A percentile compares a stretch with the other conserved stretches of the same genome.
Conservation (phyloP, 2,329 filamentous ascomycete species). For the Penicillium decumbens region DNA sequence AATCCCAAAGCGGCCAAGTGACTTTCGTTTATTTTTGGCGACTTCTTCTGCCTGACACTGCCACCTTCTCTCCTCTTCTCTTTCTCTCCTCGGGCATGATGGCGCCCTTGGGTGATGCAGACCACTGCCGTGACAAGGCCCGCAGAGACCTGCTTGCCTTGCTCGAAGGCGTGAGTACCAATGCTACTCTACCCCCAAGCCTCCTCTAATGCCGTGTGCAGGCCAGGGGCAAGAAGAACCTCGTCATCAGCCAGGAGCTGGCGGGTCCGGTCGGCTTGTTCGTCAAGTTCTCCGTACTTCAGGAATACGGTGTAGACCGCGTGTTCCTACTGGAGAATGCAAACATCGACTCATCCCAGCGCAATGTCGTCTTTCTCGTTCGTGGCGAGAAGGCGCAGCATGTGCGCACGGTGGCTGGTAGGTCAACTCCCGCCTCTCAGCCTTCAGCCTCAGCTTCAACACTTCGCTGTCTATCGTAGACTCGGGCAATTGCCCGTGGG, state of each 20-base stretch:
- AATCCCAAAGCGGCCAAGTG: constrained; percentile 18
- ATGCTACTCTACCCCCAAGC: constrained; percentile 12
- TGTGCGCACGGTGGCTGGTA: constrained; percentile 83
- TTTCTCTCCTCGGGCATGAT: constrained; percentile 9
- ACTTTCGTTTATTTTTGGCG: constrained; percentile 23
- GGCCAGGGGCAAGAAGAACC: constrained; percentile 98
- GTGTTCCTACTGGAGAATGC: constrained; percentile 95
- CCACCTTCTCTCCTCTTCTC: not conserved
- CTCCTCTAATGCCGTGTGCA: constrained; percentile 41
- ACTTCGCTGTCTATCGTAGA: not conserved
- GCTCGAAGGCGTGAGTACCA: constrained; percentile 82
- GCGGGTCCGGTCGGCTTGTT: constrained; percentile 86
- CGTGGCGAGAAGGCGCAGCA: constrained; percentile 83
- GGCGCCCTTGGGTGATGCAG: constrained; percentile 36
- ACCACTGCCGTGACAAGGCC: constrained; percentile 53
- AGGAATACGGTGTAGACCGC: constrained; percentile 97
- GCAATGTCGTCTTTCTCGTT: constrained; percentile 90
- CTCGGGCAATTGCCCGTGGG: constrained; percentile 32
- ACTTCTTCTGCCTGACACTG: constrained; percentile 18
- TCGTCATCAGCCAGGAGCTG: constrained; percentile 85
- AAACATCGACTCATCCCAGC: constrained; percentile 89
- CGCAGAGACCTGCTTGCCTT: constrained; percentile 85
- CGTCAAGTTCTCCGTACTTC: constrained; percentile 89
- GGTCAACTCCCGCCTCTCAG: constrained; percentile 33
- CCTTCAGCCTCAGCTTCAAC: not conserved